Evolutionary conservation across 768 basidiomycete genomes (phyloP).

Genomic region (Candolleomyces aberdarensis): DNA sequence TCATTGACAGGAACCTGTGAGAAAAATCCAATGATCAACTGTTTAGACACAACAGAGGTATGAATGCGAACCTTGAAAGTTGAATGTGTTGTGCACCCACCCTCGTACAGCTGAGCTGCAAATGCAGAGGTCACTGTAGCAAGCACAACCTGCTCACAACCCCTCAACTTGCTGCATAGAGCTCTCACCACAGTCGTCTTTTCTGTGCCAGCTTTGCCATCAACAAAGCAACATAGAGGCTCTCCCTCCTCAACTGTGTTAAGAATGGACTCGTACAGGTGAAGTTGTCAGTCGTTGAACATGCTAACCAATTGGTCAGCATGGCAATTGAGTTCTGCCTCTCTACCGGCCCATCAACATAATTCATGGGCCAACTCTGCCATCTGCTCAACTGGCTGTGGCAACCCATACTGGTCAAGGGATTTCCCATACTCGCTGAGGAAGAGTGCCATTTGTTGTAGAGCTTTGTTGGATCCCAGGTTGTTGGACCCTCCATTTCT

Average conservation of each 20-base stretch:
- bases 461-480: background rate
- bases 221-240: slow-evolving; percentile 27
- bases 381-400: slow-evolving; percentile 16
- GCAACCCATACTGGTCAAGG: slow-evolving; percentile 26
- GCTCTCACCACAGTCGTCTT: slow-evolving; percentile 36
- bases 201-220: slow-evolving; percentile 39
- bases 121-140: slow-evolving; percentile 37
- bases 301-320: slow-evolving; percentile 11
- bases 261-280: slow-evolving; percentile 10
- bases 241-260: background rate
- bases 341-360: slow-evolving; percentile 7
- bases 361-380: slow-evolving; percentile 1
- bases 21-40: background rate
- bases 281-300: slow-evolving; percentile 9
- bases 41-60: background rate
- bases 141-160: slow-evolving; percentile 25
- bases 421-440: slow-evolving; percentile 16
- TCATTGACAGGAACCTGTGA: background rate
- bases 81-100: slow-evolving; percentile 35
- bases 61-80: slow-evolving; percentile 33
- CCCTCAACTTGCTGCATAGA: slow-evolving; percentile 28
- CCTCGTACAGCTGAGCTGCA: slow-evolving; percentile 35
- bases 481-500: background rate
- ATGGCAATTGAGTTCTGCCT: background rate
- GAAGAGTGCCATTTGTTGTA: background rate